Evolutionary conservation across 176 grass and related monocot species (phyloP).

Genomic region (Oryza officinalis): DNA sequence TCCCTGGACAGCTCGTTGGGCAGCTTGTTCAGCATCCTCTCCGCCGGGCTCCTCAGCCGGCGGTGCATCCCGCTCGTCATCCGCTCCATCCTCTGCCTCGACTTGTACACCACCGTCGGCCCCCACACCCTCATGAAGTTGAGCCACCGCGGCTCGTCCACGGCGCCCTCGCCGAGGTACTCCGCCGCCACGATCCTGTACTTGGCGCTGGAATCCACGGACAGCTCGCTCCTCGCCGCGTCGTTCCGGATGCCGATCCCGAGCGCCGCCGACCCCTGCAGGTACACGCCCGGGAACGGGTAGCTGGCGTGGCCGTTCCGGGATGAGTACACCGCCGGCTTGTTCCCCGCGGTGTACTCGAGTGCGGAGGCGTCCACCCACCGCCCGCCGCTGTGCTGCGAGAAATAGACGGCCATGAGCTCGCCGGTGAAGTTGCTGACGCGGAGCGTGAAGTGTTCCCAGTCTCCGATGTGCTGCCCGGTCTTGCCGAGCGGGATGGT

Average conservation of each 20-base stretch:
- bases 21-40: constrained; percentile 62
- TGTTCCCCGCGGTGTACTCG: constrained; percentile 65
- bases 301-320: constrained; percentile 82
- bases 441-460: constrained; percentile 91
- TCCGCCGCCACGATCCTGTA: constrained; percentile 70
- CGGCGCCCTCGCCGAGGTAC: constrained; percentile 58
- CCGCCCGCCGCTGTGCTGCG: constrained; percentile 71
- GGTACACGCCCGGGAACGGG: constrained; percentile 62
- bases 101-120: constrained; percentile 64
- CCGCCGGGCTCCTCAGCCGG: constrained; percentile 47
- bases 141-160: constrained; percentile 67
- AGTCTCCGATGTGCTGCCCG: constrained; percentile 82
- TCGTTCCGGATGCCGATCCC: constrained; percentile 69
- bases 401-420: constrained; percentile 78
- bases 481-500: constrained; percentile 66
- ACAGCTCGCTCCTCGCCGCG: constrained; percentile 44
- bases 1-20: constrained; percentile 80
- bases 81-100: constrained; percentile 53
- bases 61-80: constrained; percentile 38
- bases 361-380: constrained; percentile 77
- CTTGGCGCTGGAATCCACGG: constrained; percentile 63
- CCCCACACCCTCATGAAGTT: constrained; percentile 93
- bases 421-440: constrained; percentile 79
- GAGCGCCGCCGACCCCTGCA: constrained; percentile 73
- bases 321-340: constrained; percentile 63